A percentile compares a stretch with the other conserved stretches of the same genome.
Conservation (phyloP, 139 green algal species). For the Auxenochlorella protothecoides region DNA sequence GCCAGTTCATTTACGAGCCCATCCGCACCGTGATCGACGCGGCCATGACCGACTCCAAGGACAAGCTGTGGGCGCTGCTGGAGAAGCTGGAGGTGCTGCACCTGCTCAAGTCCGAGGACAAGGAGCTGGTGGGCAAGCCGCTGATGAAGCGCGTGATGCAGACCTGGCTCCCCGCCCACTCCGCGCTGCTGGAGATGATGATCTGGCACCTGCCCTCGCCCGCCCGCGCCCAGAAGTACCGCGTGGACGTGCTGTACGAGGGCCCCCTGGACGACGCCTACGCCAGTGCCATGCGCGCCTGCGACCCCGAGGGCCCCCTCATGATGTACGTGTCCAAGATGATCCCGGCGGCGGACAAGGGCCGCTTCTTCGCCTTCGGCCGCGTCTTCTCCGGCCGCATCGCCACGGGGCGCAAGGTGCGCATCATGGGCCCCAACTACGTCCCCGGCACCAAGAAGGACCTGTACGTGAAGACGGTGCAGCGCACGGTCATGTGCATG, state of each 20-base stretch:
- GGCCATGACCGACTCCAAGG: conserved; percentile 93
- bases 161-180: conserved; percentile 84
- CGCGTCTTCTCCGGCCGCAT: conserved; percentile 90
- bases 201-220: conserved; percentile 80
- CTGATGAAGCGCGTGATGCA: conserved; percentile 87
- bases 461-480: conserved; percentile 95
- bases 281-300: conserved; percentile 87
- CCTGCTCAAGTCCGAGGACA: conserved; percentile 84
- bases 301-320: conserved; percentile 86
- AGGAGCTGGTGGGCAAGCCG: conserved; percentile 90
- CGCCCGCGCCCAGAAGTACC: conserved; percentile 88
- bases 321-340: conserved; percentile 99
- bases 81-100: conserved; percentile 74
- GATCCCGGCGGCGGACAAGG: conserved; percentile 96
- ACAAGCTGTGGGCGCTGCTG: conserved; percentile 91
- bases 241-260: conserved; percentile 96
- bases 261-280: conserved; percentile 93
- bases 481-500: conserved; percentile 99
- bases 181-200: conserved; percentile 99
- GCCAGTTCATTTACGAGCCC: conserved; percentile 97
- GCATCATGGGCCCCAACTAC: conserved; percentile 99
- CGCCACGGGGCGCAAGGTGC: conserved; percentile 87
- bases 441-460: conserved; percentile 98
- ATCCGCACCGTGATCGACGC: conserved; percentile 90
- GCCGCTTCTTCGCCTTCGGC: conserved; percentile 97